Base-by-base conservation (phyloP, 768 basidiomycete genomes). In the Fibroporia radiculosa region DNA sequence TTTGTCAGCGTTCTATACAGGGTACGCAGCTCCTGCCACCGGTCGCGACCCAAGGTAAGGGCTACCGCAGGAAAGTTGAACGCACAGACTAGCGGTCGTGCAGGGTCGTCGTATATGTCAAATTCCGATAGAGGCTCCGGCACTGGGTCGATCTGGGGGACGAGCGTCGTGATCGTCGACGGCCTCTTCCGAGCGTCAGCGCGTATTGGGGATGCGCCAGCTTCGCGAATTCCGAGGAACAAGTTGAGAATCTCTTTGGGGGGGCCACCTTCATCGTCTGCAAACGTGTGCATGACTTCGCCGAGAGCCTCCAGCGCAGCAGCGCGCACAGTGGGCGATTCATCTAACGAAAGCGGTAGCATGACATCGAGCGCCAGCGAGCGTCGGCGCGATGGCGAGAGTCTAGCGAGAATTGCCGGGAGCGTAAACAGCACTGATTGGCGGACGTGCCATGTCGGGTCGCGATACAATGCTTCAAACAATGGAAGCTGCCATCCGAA, bases 51-150 rank as follows among this genome's bases (percentile, higher is more conserved):
- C 22, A 96, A 69, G 0, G 92, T 86, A 4, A 92, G 71, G 3
- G 82, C 78, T 6, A 97, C 87, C 5, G 92, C 93, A 19, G 95
- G 95, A 57, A 87, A 86, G 65, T 96, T 91, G 66, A 90, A 92
- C 4, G 87, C 87, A 59, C 84, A 86, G 33, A 89, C 79, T 18
- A 89, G 68, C 1, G 84, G 76, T 10, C 89, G 78, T 39, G 82
- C 75, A 3, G 80, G 76, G 58, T 91, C 84, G 29, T 73, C 69
- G 55, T 71, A 75, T 56, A 59, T 56, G 36, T 56, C 57, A 8
- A 36, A 24, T 1, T 50, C 50, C 26, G 23, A 19, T 13, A 33
- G 34, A 4, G 34, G 48, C 48, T 24, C 50, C 47, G 39, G 40
- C 23, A 22, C 12, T 20, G 42, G 24, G 26, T 1, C 45, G 45